phyloP scores from a whole-genome alignment of 352 stramenopile genomes.

The Halophytophthora polymorphica region DNA sequence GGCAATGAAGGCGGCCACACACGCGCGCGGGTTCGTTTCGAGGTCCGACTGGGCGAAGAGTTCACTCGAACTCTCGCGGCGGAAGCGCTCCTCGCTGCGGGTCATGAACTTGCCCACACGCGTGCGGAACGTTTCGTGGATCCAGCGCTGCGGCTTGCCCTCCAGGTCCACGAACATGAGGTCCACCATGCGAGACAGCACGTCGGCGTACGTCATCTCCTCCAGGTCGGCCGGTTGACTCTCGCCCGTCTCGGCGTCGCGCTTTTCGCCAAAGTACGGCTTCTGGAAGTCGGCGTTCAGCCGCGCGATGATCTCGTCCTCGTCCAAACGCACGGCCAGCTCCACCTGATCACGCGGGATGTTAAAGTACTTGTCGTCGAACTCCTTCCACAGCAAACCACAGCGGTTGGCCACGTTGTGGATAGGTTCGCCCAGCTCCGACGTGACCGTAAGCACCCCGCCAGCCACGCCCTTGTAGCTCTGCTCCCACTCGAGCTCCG shows the following conservation, averaged over 20 bases:
- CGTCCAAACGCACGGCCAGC: conserved; percentile 62
- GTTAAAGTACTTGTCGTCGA: conserved; percentile 86
- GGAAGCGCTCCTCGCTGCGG: conserved; percentile 68
- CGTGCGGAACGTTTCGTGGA: conserved; percentile 67
- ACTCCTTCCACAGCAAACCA: conserved; percentile 74
- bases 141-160: conserved; percentile 59
- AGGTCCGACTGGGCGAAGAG: conserved; percentile 48
- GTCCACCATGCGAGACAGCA: conserved; percentile 71
- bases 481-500: conserved; percentile 75
- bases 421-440: conserved; percentile 82
- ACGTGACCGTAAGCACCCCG: conserved; percentile 79
- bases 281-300: conserved; percentile 90
- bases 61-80: conserved; percentile 22
- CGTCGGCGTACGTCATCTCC: conserved; percentile 85
- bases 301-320: conserved; percentile 70
- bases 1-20: conserved; percentile 41
- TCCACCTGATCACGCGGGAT: conserved; percentile 70
- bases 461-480: conserved; percentile 68
- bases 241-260: conserved; percentile 33
- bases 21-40: conserved; percentile 35
- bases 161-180: conserved; percentile 70
- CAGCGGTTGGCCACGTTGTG: conserved; percentile 84
- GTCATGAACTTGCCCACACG: conserved; percentile 74
- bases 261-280: conserved; percentile 80
- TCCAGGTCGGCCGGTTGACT: conserved; percentile 52